Evolutionary conservation across 1,284 basidiomycete species (phyloP).

Genomic region (Albatrellus sp.): DNA sequence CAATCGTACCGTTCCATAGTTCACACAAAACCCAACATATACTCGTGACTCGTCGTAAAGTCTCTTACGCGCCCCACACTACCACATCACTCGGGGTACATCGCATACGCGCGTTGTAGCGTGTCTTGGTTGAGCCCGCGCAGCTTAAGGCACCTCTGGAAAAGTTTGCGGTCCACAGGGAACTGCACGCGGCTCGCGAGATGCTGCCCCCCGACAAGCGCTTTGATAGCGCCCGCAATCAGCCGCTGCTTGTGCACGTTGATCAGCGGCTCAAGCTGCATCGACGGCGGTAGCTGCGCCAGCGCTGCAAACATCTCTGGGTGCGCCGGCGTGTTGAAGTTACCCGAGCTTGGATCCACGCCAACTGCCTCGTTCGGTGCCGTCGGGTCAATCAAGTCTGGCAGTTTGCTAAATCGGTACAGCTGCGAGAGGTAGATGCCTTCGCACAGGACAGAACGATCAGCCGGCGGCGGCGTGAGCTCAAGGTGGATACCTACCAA

Average conservation of each 20-base stretch:
- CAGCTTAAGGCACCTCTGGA: constrained; percentile 63
- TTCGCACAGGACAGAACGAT: constrained; percentile 16
- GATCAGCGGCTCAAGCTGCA: constrained; percentile 75
- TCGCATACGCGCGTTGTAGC: constrained; percentile 31
- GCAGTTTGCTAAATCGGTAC: constrained; percentile 50
- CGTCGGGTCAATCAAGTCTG: constrained; percentile 76
- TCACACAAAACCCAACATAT: no score
- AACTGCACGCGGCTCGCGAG: constrained; percentile 61
- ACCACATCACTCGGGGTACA: constrained; percentile 17
- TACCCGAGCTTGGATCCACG: constrained; percentile 48
- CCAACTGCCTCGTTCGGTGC: constrained; percentile 56
- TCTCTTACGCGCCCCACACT: no score
- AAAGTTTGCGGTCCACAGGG: constrained; percentile 59
- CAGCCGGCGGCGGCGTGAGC: background rate
- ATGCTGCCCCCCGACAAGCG: constrained; percentile 70
- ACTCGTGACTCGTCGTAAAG: no score
- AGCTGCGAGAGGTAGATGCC: constrained; percentile 73
- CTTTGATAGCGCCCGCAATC: constrained; percentile 67
- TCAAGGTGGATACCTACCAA: constrained; percentile 35
- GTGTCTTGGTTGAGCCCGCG: constrained; percentile 45
- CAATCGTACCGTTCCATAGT: no score
- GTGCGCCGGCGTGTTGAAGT: constrained; percentile 53
- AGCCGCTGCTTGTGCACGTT: constrained; percentile 81
- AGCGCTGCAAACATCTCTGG: constrained; percentile 68
- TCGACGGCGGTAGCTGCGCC: constrained; percentile 53